Evolutionary conservation across 2,329 filamentous ascomycete species (phyloP).

Genomic region (Penicillium hordei): DNA sequence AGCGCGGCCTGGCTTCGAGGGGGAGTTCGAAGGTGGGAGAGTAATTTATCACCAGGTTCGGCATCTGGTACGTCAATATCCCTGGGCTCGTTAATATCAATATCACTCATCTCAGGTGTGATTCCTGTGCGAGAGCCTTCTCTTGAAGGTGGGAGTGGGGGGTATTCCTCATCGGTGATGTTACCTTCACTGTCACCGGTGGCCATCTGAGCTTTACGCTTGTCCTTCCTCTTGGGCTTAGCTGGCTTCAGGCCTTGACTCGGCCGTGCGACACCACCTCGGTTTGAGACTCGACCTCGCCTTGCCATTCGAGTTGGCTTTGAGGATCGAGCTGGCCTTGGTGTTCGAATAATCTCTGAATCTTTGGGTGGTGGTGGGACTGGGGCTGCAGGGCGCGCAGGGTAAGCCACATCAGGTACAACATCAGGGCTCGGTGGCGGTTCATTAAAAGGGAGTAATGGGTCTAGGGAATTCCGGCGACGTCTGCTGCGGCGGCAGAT

Average conservation of each 20-base stretch:
- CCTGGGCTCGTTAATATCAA: neutral
- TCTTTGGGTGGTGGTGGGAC: too few relatives aligned
- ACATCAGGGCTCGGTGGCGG: accelerated
- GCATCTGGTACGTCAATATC: neutral
- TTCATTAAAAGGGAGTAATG: neutral
- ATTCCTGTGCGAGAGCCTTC: neutral
- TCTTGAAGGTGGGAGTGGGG: neutral
- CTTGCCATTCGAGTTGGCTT: neutral
- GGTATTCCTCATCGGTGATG: neutral
- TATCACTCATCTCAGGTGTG: neutral
- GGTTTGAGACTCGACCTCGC: neutral
- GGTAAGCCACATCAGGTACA: neutral
- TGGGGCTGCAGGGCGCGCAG: too few relatives aligned
- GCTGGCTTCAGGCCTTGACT: neutral
- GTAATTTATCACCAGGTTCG: neutral
- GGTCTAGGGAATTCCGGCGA: too few relatives aligned
- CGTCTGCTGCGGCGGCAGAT: neutral
- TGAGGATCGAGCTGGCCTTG: too few relatives aligned
- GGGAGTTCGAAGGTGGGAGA: too few relatives aligned
- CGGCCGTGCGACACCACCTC: neutral
- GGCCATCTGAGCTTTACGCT: too few relatives aligned
- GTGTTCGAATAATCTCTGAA: too few relatives aligned
- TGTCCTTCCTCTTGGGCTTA: neutral
- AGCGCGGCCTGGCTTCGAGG: too few relatives aligned
- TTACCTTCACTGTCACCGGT: neutral